A percentile compares a stretch with the other conserved stretches of the same genome.
These are phyloP conservation scores for Ascochyta clinopodiicola DNA, from an alignment of 2,329 filamentous ascomycete genomes.

Conservation along the genomic window DNA sequence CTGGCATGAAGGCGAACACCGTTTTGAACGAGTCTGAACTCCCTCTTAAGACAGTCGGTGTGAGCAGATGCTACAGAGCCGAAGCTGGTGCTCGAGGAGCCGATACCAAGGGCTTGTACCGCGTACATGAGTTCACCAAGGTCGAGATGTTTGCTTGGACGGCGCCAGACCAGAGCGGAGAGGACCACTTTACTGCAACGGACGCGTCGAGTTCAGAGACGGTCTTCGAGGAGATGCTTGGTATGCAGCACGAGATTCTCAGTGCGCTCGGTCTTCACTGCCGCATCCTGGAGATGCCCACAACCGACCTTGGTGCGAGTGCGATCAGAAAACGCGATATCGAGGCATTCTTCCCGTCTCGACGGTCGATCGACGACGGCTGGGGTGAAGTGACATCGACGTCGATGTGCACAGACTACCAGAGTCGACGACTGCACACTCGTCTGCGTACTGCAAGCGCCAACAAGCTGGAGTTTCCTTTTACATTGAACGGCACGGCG, in stretches of 20 bases:
- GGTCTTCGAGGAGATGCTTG: constrained; percentile 83
- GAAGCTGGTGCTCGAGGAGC: constrained; percentile 90
- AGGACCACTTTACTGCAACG: constrained; percentile 42
- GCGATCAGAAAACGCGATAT: constrained; percentile 90
- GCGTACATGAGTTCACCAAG: constrained; percentile 98
- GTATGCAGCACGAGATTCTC: constrained; percentile 85
- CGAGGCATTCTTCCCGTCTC: constrained; percentile 90
- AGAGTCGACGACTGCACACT: constrained; percentile 81
- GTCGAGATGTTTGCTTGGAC: constrained; percentile 98
- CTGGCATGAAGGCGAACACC: constrained; percentile 82
- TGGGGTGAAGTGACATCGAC: constrained; percentile 95
- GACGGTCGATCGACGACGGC: constrained; percentile 68
- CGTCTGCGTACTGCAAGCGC: constrained; percentile 63
- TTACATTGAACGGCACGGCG: constrained; percentile 93
- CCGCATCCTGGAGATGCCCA: constrained; percentile 91
- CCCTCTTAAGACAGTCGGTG: constrained; percentile 80
- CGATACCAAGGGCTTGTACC: constrained; percentile 92
- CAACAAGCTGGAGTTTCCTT: constrained; percentile 73
- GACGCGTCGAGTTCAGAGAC: constrained; percentile 55
- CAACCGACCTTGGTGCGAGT: constrained; percentile 84
- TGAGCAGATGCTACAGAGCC: constrained; percentile 92
- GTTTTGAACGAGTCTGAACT: constrained; percentile 70
- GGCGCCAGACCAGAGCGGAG: constrained; percentile 56
- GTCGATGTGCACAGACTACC: constrained; percentile 94
- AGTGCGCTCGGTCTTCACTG: constrained; percentile 78